Conservation (phyloP, 2,329 filamentous ascomycete genomes). For the Emergomyces africanus region DNA sequence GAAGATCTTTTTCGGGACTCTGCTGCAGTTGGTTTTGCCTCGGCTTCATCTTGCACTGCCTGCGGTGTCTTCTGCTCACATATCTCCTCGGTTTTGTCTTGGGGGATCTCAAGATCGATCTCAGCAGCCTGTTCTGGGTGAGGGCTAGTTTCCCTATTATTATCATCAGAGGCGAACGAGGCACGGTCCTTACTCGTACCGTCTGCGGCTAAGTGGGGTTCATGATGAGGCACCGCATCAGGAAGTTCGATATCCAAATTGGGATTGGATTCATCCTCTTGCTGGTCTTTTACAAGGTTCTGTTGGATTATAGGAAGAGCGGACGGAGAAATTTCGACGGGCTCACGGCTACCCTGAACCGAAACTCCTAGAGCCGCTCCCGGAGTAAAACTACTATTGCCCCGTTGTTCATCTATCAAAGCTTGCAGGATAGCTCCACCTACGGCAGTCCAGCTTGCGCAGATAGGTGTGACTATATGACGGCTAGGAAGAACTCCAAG, state of each 20-base stretch:
- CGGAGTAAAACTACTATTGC: constrained; percentile 15
- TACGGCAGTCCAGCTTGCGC: constrained; percentile 34
- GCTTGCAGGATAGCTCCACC: constrained; percentile 36
- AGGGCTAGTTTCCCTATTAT: background rate
- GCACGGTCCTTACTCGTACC: background rate
- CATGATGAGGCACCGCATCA: background rate
- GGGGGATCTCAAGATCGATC: background rate
- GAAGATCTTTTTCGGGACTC: constrained; percentile 46
- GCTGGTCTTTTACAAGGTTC: background rate
- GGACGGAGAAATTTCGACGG: background rate
- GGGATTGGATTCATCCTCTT: background rate
- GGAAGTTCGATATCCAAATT: background rate
- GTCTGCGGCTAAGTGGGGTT: background rate
- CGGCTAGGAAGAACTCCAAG: constrained; percentile 26
- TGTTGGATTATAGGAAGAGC: constrained; percentile 9
- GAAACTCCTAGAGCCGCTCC: constrained; percentile 31
- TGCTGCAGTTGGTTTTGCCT: constrained; percentile 20
- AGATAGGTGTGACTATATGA: constrained; percentile 24
- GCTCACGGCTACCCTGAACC: constrained; percentile 24
- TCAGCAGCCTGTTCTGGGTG: background rate
- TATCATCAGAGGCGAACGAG: background rate
- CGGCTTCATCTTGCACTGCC: constrained; percentile 16
- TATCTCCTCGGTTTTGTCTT: constrained; percentile 1
- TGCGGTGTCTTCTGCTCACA: constrained; percentile 11
- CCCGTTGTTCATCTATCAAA: constrained; percentile 30